Evolutionary conservation across 2,329 filamentous ascomycete species (phyloP).

Genomic region (Pseudocercospora eumusae): DNA sequence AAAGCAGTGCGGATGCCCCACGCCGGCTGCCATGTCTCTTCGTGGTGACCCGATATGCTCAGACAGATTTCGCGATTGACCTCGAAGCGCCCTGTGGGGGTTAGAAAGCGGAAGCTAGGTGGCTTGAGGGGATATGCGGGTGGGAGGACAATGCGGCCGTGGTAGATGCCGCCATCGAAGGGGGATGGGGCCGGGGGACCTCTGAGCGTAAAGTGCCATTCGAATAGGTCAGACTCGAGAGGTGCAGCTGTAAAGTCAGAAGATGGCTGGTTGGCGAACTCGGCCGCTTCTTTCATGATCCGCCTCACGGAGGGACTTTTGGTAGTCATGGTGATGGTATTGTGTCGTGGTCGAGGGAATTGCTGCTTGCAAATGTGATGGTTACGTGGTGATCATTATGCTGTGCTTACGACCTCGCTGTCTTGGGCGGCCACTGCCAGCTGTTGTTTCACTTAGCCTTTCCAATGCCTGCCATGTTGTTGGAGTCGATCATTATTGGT

Average conservation of each 20-base stretch:
- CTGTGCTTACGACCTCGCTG: not conserved
- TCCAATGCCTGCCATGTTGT: constrained; percentile 4
- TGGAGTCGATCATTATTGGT: not conserved
- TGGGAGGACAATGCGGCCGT: constrained; percentile 90
- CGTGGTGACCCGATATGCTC: constrained; percentile 89
- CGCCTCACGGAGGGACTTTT: constrained; percentile 83
- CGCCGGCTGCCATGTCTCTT: constrained; percentile 97
- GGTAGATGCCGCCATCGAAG: constrained; percentile 83
- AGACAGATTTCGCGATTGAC: constrained; percentile 96
- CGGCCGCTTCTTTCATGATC: constrained; percentile 87
- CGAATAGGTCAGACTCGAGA: constrained; percentile 86
- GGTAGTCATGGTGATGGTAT: constrained; percentile 4
- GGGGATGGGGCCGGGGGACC: constrained; percentile 78
- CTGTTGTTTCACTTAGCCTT: constrained; percentile 7
- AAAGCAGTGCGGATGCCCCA: constrained; percentile 94
- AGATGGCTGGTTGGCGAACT: constrained; percentile 77
- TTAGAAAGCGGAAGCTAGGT: constrained; percentile 93
- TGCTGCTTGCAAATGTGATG: not conserved
- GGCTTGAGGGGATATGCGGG: constrained; percentile 87
- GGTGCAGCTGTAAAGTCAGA: constrained; percentile 83
- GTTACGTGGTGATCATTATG: not conserved
- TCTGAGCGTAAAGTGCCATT: constrained; percentile 98
- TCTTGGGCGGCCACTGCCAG: constrained; percentile 3
- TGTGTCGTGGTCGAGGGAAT: not conserved
- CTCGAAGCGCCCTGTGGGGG: constrained; percentile 89